Evolutionary conservation across 2,329 filamentous ascomycete species (phyloP).

Genomic region (Botrytis pseudocinerea): DNA sequence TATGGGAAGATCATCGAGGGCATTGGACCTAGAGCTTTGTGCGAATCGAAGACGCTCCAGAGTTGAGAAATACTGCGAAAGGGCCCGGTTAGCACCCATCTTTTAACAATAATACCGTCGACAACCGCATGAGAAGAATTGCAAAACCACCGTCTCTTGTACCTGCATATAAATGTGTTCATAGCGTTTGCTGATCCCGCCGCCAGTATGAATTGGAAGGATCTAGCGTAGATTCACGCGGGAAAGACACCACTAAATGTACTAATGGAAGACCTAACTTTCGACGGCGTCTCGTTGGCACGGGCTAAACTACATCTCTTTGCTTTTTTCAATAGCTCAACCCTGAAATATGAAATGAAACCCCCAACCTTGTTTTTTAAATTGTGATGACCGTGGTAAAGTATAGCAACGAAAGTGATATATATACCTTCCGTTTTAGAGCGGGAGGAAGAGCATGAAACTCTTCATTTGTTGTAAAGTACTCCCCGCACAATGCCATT

Average conservation of each 20-base stretch:
- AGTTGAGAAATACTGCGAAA: slow-evolving; percentile 67
- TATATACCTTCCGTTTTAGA: slow-evolving; percentile 54
- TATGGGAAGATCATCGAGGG: slow-evolving; percentile 37
- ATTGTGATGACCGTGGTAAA: slow-evolving; percentile 15
- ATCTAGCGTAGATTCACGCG: neutral
- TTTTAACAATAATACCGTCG: slow-evolving; percentile 20
- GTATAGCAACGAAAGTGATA: slow-evolving; percentile 19
- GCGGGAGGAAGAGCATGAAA: slow-evolving; percentile 52
- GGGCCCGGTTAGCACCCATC: slow-evolving; percentile 17
- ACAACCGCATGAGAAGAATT: slow-evolving; percentile 14
- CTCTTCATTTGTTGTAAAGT: slow-evolving; percentile 46
- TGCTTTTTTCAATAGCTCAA: slow-evolving; percentile 13
- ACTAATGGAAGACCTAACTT: slow-evolving; percentile 12
- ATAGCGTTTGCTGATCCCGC: slow-evolving; percentile 25
- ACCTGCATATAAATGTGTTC: slow-evolving; percentile 22
- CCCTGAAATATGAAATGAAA: slow-evolving; percentile 6
- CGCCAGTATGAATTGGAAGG: slow-evolving; percentile 21
- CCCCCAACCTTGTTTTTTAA: slow-evolving; percentile 5
- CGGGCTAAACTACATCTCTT: slow-evolving; percentile 21
- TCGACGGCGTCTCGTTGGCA: slow-evolving; percentile 5
- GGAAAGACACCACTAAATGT: slow-evolving; percentile 16
- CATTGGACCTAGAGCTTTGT: slow-evolving; percentile 47
- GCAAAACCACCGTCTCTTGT: slow-evolving; percentile 17
- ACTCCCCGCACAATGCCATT: slow-evolving; percentile 35
- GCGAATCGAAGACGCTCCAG: slow-evolving; percentile 69